Conservation (phyloP, 345 rosid species). For the Eutrema yunnanense region DNA sequence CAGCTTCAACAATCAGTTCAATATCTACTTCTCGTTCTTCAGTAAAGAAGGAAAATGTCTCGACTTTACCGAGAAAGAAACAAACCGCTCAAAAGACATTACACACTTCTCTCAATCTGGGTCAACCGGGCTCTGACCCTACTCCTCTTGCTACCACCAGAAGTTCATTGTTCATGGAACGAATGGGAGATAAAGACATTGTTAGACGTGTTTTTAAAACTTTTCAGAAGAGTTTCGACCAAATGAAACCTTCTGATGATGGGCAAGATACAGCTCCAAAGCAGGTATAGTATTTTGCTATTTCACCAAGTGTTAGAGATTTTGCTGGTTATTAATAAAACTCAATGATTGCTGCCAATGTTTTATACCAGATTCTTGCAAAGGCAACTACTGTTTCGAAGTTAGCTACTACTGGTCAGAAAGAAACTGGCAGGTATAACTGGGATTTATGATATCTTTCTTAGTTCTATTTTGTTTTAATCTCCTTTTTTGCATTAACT, state of each 20-base stretch:
- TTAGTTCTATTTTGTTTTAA: neutral
- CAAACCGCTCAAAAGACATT: conserved; percentile 54
- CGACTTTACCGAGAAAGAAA: conserved; percentile 37
- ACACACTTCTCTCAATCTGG: conserved; percentile 49
- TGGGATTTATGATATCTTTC: conserved; percentile 1
- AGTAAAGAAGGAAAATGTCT: conserved; percentile 29
- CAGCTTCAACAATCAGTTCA: conserved; percentile 30
- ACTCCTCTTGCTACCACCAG: conserved; percentile 35
- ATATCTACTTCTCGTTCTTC: conserved; percentile 24
- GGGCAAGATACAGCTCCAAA: conserved; percentile 2
- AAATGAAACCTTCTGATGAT: neutral
- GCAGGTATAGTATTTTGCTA: conserved; percentile 5
- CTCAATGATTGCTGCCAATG: neutral
- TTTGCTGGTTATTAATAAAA: neutral
- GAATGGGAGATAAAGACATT: conserved; percentile 83
- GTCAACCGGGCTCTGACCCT: conserved; percentile 29
- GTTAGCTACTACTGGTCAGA: conserved; percentile 4
- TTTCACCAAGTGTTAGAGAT: neutral
- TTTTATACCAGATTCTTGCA: conserved; percentile 17
- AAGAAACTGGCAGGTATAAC: conserved; percentile 10
- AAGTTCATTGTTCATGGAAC: conserved; percentile 69
- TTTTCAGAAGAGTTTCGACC: conserved; percentile 49
- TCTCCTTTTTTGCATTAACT: neutral
- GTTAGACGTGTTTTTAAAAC: conserved; percentile 70
- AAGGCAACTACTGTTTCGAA: conserved; percentile 31